Evolutionary conservation across 148 eudicot species (phyloP).

Genomic region (Nyssa sinensis): DNA sequence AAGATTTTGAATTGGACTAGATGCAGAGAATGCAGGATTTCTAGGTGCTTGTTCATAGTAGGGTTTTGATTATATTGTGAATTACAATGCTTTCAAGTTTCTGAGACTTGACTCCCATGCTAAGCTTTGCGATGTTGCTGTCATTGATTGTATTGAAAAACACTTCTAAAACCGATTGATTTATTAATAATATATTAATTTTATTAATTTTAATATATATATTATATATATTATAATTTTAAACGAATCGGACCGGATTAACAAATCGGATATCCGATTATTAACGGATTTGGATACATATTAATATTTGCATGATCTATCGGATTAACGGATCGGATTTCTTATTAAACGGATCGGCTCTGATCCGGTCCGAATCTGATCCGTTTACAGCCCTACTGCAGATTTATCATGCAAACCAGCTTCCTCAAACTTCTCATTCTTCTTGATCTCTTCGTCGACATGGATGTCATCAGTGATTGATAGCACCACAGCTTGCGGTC

Average conservation of each 20-base stretch:
- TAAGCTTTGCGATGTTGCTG: conserved; percentile 39
- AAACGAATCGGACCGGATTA: too few species aligned
- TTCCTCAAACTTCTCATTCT: conserved; percentile 31
- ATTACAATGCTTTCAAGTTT: conserved; percentile 50
- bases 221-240: too few species aligned
- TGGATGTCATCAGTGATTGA: conserved; percentile 64
- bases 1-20: conserved; percentile 1
- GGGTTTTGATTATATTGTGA: not conserved
- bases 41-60: conserved; percentile 26
- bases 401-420: conserved; percentile 27
- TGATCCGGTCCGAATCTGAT: too few species aligned
- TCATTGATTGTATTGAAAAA: conserved; percentile 47
- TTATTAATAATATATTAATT: too few species aligned
- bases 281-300: too few species aligned
- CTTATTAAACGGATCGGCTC: too few species aligned
- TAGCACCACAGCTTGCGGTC: conserved; percentile 41
- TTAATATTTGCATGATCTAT: too few species aligned
- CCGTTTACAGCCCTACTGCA: too few species aligned
- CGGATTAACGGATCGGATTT: too few species aligned
- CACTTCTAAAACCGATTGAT: conserved; percentile 29
- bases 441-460: conserved; percentile 42
- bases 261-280: too few species aligned
- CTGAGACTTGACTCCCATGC: conserved; percentile 58
- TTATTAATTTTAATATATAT: too few species aligned
- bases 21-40: conserved; percentile 2